phyloP scores from a whole-genome alignment of 2,329 filamentous ascomycete species.

The Fusarium sp. region DNA sequence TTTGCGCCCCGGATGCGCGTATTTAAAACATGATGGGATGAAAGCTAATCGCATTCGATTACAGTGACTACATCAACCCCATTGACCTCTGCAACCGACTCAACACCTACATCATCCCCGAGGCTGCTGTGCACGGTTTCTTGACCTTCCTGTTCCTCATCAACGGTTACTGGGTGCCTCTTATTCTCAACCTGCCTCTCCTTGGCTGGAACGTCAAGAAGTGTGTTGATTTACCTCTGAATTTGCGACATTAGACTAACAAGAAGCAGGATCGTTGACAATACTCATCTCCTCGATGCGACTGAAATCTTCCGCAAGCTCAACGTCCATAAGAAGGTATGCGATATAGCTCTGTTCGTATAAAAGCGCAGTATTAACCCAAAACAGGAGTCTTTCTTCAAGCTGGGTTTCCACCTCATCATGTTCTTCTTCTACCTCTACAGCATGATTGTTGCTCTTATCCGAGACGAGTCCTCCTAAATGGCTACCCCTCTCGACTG shows the following conservation, averaged over 20 bases:
- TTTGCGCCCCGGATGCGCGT: conserved; percentile 32
- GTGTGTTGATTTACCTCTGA: conserved; percentile 66
- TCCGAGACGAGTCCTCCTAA: conserved; percentile 93
- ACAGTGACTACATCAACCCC: conserved; percentile 98
- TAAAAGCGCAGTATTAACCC: conserved; percentile 35
- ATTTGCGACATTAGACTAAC: conserved; percentile 34
- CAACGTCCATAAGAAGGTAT: conserved; percentile 98
- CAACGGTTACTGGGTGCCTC: conserved; percentile 97
- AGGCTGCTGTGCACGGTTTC: conserved; percentile 97
- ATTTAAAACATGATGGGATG: conserved; percentile 2
- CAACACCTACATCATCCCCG: conserved; percentile 99
- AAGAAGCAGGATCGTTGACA: conserved; percentile 84
- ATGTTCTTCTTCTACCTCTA: conserved; percentile 99
- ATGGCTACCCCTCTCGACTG: conserved; percentile 17
- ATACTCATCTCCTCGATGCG: conserved; percentile 95
- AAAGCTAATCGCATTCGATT: conserved; percentile 31
- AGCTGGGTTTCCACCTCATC: conserved; percentile 97
- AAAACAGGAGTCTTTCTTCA: conserved; percentile 93
- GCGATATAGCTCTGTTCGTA: background rate
- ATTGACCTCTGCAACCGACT: conserved; percentile 99
- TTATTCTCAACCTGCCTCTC: conserved; percentile 91
- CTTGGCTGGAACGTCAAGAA: conserved; percentile 97
- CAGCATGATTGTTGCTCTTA: conserved; percentile 97
- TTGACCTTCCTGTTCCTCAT: conserved; percentile 95
- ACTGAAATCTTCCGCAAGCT: conserved; percentile 99